phyloP scores from a whole-genome alignment of 2,329 filamentous ascomycete species.

The Fusarium nygamai region DNA sequence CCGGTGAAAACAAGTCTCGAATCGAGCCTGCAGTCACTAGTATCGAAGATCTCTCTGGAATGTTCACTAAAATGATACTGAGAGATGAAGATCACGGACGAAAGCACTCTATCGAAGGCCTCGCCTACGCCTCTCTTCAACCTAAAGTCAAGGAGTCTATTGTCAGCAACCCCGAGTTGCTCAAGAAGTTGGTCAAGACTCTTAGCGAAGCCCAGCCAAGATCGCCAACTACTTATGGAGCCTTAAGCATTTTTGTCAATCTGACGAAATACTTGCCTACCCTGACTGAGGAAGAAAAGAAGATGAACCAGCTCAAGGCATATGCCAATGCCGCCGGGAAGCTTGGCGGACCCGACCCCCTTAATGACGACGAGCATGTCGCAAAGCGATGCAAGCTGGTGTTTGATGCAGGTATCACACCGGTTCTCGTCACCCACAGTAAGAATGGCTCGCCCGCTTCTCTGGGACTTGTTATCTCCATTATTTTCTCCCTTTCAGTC shows the following conservation, averaged over 20 bases:
- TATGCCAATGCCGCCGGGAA: constrained; percentile 88
- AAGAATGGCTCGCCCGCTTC: constrained; percentile 77
- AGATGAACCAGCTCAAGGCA: constrained; percentile 89
- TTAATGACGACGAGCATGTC: constrained; percentile 82
- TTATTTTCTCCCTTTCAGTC: constrained; percentile 80
- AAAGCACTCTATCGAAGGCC: constrained; percentile 83
- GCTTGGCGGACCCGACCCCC: constrained; percentile 67
- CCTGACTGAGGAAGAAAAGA: constrained; percentile 89
- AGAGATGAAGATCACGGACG: constrained; percentile 65
- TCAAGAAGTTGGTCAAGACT: constrained; percentile 74
- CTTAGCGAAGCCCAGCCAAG: constrained; percentile 68
- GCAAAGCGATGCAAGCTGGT: constrained; percentile 78
- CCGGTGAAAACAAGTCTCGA: constrained; percentile 54
- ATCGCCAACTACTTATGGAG: constrained; percentile 83
- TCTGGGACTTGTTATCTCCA: constrained; percentile 76
- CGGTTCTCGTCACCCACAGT: constrained; percentile 79
- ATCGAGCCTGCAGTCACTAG: constrained; percentile 66
- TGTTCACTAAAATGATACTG: constrained; percentile 74
- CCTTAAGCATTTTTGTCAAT: constrained; percentile 85
- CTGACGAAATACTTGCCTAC: constrained; percentile 82
- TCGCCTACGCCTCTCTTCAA: constrained; percentile 91
- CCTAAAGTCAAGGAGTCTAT: constrained; percentile 86
- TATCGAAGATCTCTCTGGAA: constrained; percentile 71
- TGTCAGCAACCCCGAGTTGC: constrained; percentile 71
- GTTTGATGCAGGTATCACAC: constrained; percentile 80